Evolutionary conservation across 208 protist species (phyloP).

Genomic region (Crithidia thermophila): DNA sequence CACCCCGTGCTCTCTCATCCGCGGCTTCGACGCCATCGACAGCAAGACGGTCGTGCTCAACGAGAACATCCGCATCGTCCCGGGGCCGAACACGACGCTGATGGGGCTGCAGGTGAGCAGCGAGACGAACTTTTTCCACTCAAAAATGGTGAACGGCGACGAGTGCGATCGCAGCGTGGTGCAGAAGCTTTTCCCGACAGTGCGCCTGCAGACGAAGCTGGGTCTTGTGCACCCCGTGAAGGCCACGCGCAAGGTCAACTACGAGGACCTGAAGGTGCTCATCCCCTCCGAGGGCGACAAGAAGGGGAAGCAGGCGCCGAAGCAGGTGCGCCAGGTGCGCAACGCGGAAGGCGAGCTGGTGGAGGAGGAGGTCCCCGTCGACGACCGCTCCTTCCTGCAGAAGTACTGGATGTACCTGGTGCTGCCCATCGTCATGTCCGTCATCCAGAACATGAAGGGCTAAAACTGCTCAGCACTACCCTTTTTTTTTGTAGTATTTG

Average conservation of each 20-base stretch:
- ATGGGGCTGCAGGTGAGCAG: conserved; percentile 76
- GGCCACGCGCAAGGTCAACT: conserved; percentile 53
- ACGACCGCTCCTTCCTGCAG: conserved; percentile 81
- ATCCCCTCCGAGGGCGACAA: conserved; percentile 12
- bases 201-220: conserved; percentile 50
- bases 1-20: conserved; percentile 82
- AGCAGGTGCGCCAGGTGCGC: conserved; percentile 44
- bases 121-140: conserved; percentile 87
- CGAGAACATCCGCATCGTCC: conserved; percentile 66
- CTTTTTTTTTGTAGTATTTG: no score
- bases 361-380: conserved; percentile 69
- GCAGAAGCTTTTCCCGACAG: conserved; percentile 77
- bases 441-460: conserved; percentile 65
- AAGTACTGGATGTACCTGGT: conserved; percentile 92
- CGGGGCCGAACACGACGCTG: conserved; percentile 54
- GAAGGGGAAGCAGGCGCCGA: conserved; percentile 37
- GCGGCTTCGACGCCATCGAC: conserved; percentile 83
- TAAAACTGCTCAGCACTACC: no score
- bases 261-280: conserved; percentile 67
- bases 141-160: conserved; percentile 83
- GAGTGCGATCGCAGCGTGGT: conserved; percentile 87
- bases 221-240: conserved; percentile 43
- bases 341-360: conserved; percentile 58
- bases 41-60: conserved; percentile 69
- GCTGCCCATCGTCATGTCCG: conserved; percentile 59